Evolutionary conservation across 345 rosid species (phyloP).

Genomic region (Psidium guajava): DNA sequence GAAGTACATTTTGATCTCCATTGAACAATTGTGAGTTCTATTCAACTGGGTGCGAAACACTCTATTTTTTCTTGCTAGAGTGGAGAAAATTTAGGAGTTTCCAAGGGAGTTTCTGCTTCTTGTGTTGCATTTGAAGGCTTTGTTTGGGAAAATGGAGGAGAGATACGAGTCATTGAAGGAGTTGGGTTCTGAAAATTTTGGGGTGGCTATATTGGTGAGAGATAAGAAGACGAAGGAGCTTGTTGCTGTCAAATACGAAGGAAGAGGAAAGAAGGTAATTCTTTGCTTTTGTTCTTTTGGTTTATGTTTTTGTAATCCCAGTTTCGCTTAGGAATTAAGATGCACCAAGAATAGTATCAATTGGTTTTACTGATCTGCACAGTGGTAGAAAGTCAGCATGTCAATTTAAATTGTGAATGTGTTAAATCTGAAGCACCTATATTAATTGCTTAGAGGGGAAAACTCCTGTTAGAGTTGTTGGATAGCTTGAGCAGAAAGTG

Average conservation of each 20-base stretch:
- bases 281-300: too few species aligned
- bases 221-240: conserved; percentile 80
- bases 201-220: conserved; percentile 75
- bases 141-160: conserved; percentile 24
- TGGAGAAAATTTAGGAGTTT: background rate
- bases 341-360: too few species aligned
- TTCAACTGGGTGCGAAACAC: background rate
- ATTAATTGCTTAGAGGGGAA: background rate
- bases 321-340: too few species aligned
- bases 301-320: too few species aligned
- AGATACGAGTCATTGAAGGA: conserved; percentile 71
- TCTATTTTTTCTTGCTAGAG: background rate
- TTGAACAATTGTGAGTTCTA: background rate
- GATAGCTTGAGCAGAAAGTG: background rate
- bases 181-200: conserved; percentile 84
- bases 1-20: background rate
- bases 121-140: background rate
- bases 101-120: background rate
- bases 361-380: too few species aligned
- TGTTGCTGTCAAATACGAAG: conserved; percentile 85
- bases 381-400: too few species aligned
- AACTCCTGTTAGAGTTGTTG: background rate
- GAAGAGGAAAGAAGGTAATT: conserved; percentile 60
- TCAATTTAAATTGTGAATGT: too few species aligned
- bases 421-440: background rate